Percentiles rank a stretch among this genome's conserved stretches.
phyloP scores from a whole-genome alignment of 2,329 filamentous ascomycete genomes.

The Nannizzia gypsea region DNA sequence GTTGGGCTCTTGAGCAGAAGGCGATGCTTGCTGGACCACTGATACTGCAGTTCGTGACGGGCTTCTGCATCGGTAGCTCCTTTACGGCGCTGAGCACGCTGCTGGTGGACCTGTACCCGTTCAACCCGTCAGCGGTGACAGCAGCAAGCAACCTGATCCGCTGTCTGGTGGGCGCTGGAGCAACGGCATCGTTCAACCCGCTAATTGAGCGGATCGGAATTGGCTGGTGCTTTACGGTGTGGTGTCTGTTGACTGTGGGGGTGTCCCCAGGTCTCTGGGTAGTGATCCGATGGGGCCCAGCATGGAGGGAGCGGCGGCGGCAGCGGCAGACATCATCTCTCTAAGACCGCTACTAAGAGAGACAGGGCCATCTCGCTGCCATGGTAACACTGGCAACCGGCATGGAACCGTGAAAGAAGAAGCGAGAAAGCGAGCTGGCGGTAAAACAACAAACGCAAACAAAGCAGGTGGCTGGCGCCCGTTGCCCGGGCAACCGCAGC shows the following conservation, averaged over 20 bases:
- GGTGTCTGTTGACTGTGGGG: conserved; percentile 17
- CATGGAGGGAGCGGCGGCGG: background rate
- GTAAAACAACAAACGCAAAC: too few relatives aligned
- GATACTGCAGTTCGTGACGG: conserved; percentile 40
- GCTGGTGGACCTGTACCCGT: conserved; percentile 43
- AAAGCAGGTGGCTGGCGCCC: too few relatives aligned
- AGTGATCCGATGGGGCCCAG: background rate
- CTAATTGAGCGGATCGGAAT: conserved; percentile 29
- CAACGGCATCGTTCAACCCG: conserved; percentile 34
- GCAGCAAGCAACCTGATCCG: conserved; percentile 44
- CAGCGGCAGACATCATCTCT: background rate
- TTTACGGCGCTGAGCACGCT: conserved; percentile 41
- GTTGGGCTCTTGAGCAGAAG: conserved; percentile 41
- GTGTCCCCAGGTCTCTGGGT: background rate
- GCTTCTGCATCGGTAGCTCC: conserved; percentile 39
- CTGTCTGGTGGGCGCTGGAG: conserved; percentile 42
- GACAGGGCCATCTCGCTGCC: background rate
- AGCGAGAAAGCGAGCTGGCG: too few relatives aligned
- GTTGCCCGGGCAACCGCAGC: too few relatives aligned
- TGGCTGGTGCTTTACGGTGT: conserved; percentile 32
- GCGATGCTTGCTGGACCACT: conserved; percentile 42
- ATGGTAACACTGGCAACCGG: background rate
- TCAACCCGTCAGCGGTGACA: conserved; percentile 40
- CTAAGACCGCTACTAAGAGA: background rate
- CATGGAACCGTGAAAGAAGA: too few relatives aligned